Percentiles rank a stretch among this genome's conserved stretches.
phyloP scores from a whole-genome alignment of 148 eudicot species.

The Chenopodium formosanum region DNA sequence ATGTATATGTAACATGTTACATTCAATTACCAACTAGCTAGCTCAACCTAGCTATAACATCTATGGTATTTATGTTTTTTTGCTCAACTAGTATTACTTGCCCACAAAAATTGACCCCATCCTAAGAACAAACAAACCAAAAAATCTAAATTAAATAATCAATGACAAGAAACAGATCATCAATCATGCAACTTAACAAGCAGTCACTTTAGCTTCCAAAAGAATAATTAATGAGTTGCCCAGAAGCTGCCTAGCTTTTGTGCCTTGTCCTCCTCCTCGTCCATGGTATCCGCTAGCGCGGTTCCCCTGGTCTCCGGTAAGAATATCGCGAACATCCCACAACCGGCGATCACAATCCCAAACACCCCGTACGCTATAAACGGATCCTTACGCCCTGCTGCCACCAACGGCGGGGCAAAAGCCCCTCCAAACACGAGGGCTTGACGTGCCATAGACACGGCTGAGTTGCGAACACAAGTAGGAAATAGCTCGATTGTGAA shows the following conservation, averaged over 20 bases:
- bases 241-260: constrained; percentile 16
- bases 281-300: constrained; percentile 46
- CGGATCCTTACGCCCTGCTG: constrained; percentile 38
- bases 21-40: constrained; percentile 2
- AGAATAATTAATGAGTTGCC: constrained; percentile 5
- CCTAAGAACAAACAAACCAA: not conserved
- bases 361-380: constrained; percentile 53
- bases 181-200: not conserved
- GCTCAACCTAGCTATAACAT: not conserved
- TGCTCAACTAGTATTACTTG: constrained; percentile 1
- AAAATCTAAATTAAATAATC: not conserved
- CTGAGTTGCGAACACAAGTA: constrained; percentile 73
- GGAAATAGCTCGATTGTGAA: constrained; percentile 73
- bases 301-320: constrained; percentile 62
- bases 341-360: constrained; percentile 42
- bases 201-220: not conserved
- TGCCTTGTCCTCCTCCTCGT: constrained; percentile 54
- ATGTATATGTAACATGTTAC: not conserved
- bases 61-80: not conserved
- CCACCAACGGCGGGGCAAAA: constrained; percentile 56
- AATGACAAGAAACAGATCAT: constrained; percentile 4
- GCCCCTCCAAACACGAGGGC: constrained; percentile 57
- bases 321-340: constrained; percentile 38
- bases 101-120: constrained; percentile 2
- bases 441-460: constrained; percentile 62